Evolutionary conservation across 2,329 filamentous ascomycete genomes (phyloP), one percentile per base, ranked within the genome.

Genomic region (Pyricularia sp.): DNA sequence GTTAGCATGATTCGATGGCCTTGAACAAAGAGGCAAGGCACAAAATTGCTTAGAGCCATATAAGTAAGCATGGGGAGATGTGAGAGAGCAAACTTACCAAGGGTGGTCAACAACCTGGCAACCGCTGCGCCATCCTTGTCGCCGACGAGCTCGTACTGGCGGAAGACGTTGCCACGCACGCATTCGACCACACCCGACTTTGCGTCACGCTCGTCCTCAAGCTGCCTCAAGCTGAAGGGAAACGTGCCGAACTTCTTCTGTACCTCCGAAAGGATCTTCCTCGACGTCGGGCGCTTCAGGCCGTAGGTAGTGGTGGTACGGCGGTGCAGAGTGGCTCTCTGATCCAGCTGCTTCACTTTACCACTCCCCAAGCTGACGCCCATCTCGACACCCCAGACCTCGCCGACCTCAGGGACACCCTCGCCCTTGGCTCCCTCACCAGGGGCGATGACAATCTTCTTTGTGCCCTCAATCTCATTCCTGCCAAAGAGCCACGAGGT

Each of bases 351-450:
- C 88, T 97, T 99, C 78, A 96, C 89, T 83, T 99, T 99, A 75
- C 94, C 94, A 68, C 86, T 88, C 69, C 93, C 93, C 72, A 94
- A 81, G 78, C 90, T 94, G 74, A 99, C 86, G 71, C 93, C 93
- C 75, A 97, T 87, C 83, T 99, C 94, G 65, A 99, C 91, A 77
- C 94, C 94, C 94, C 94, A 99, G 67, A 96, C 93, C 76, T 99
- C 94, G 70, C 91, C 89, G 65, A 96, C 80, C 73, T 96, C 93
- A 66, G 94, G 90, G 66, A 86, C 78, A 73, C 94, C 94, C 67
- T 99, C 94, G 65, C 93, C 93, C 81, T 92, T 96, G 74, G 89
- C 87, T 69, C 91, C 91, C 72, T 97, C 92, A 63, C 87, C 85
- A 40, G 92, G 90, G 28, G 91, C 84, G 66, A 99, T 82, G 70